Percentiles rank a stretch among this genome's conserved stretches.
These are phyloP conservation scores for Plenodomus lindquistii DNA, from an alignment of 2,329 filamentous ascomycete species.

Conservation along the genomic window DNA sequence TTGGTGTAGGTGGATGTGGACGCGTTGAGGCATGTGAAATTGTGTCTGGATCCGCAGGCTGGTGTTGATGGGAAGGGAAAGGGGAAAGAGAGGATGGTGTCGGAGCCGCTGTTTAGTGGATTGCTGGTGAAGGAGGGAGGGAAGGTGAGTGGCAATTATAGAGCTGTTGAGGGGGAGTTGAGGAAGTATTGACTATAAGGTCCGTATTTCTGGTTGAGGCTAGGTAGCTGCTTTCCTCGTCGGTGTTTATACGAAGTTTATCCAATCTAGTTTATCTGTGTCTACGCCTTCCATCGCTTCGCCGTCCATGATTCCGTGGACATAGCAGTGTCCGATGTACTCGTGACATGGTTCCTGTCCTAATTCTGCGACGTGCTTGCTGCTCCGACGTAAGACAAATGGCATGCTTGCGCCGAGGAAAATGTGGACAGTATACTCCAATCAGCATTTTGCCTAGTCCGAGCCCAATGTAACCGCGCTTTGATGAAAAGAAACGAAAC, in stretches of 20 bases:
- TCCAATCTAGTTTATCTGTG: not conserved
- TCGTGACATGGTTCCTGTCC: not conserved
- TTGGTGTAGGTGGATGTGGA: not conserved
- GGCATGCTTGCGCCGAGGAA: not conserved
- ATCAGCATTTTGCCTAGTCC: not conserved
- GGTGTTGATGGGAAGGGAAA: not conserved
- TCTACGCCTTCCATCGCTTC: not conserved
- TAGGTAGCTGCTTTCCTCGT: no score
- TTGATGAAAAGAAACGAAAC: not conserved
- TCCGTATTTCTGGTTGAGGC: not conserved
- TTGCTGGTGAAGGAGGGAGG: not conserved
- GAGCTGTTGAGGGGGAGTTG: not conserved
- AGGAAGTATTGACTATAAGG: not conserved
- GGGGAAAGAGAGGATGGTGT: not conserved
- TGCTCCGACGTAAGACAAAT: not conserved
- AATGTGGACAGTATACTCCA: not conserved
- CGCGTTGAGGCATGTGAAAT: not conserved
- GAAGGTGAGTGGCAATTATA: no score
- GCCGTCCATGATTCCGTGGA: conserved; percentile 2
- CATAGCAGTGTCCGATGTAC: not conserved
- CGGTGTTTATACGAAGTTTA: not conserved
- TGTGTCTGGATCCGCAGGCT: not conserved
- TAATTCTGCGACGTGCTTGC: not conserved
- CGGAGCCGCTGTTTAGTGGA: not conserved
- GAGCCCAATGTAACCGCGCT: not conserved